These are phyloP conservation scores for Trametes polyzona DNA, from an alignment of 1,284 basidiomycete genomes.

Conservation along the genomic window DNA sequence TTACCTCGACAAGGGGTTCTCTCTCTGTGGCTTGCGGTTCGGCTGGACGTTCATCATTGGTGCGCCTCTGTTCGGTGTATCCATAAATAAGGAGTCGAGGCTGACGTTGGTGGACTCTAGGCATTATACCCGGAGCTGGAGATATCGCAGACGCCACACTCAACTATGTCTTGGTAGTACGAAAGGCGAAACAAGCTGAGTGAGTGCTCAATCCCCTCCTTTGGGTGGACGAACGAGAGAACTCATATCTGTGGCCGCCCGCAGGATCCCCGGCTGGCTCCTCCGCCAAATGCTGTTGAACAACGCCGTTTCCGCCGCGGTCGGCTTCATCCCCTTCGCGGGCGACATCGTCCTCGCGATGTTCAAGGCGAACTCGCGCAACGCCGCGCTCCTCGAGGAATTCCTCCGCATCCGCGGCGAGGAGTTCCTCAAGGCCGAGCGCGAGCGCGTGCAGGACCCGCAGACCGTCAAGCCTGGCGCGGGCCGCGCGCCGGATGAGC, in stretches of 20 bases:
- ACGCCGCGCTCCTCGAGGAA: slow-evolving; percentile 78
- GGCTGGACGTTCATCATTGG: slow-evolving; percentile 86
- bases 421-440: slow-evolving; percentile 57
- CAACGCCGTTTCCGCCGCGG: slow-evolving; percentile 72
- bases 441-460: slow-evolving; percentile 40
- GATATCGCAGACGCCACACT: slow-evolving; percentile 67
- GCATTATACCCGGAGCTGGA: slow-evolving; percentile 76
- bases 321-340: slow-evolving; percentile 79
- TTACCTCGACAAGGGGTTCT: slow-evolving; percentile 91
- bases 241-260: not conserved
- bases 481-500: slow-evolving; percentile 44
- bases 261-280: slow-evolving; percentile 70
- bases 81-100: not conserved
- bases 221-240: not conserved
- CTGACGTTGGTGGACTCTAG: slow-evolving; percentile 36
- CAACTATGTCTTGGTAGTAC: slow-evolving; percentile 81
- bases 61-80: slow-evolving; percentile 28
- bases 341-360: slow-evolving; percentile 79
- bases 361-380: slow-evolving; percentile 91
- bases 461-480: slow-evolving; percentile 56
- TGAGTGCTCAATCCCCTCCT: slow-evolving; percentile 26
- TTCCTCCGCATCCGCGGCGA: slow-evolving; percentile 70
- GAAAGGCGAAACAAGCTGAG: slow-evolving; percentile 77
- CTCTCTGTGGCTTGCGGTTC: slow-evolving; percentile 81
- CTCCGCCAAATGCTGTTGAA: slow-evolving; percentile 78